Percentiles rank a stretch among this genome's conserved stretches.
These are phyloP conservation scores for Leccinum fallax DNA, from an alignment of 1,284 basidiomycete genomes.

Conservation along the genomic window DNA sequence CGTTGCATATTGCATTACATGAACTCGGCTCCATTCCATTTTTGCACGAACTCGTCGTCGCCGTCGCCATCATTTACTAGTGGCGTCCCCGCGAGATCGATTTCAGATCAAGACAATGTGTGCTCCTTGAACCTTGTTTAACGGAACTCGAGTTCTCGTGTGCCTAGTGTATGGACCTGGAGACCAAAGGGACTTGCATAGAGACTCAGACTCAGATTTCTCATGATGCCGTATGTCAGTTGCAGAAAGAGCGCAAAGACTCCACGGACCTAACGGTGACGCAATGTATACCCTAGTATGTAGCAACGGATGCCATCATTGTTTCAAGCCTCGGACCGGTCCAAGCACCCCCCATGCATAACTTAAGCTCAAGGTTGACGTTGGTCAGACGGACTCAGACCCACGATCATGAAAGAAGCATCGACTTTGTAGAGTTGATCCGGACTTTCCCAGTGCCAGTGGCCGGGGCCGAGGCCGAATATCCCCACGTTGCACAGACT, in stretches of 20 bases:
- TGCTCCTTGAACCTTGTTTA: neutral
- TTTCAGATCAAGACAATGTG: neutral
- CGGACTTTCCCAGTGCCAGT: neutral
- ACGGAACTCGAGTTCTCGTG: neutral
- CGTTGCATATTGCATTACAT: no score
- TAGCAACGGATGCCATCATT: neutral
- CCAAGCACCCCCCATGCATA: neutral
- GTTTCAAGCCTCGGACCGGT: neutral
- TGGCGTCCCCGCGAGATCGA: neutral
- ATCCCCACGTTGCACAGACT: no score
- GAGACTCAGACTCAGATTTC: neutral
- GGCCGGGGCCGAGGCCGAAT: neutral
- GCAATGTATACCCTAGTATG: neutral
- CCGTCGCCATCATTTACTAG: neutral
- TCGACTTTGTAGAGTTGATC: neutral
- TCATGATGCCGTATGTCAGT: neutral
- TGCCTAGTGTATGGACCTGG: neutral
- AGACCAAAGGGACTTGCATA: neutral
- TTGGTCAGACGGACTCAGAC: neutral
- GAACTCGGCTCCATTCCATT: neutral
- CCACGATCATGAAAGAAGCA: neutral
- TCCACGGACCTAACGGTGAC: neutral
- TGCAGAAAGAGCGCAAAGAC: neutral
- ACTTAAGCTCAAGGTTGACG: neutral
- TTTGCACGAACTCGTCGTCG: neutral